Percentiles rank a stretch among this genome's conserved stretches.
Evolutionary conservation across 1,284 basidiomycete species (phyloP).

Genomic region (Tilletia indica): DNA sequence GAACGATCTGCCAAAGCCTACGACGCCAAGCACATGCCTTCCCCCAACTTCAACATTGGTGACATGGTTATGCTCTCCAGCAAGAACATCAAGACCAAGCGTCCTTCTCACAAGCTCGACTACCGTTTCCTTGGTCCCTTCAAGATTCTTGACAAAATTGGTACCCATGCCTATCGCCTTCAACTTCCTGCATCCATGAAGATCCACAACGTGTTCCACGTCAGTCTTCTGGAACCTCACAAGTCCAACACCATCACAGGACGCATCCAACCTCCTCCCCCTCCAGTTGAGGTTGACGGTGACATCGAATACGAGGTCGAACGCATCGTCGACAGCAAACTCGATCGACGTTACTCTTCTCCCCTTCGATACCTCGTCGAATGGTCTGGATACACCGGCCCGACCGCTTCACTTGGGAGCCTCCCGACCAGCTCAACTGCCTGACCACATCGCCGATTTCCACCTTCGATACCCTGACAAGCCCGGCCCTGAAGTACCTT

Average conservation of each 20-base stretch:
- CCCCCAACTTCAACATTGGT: constrained; percentile 14
- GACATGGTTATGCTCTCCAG: constrained; percentile 11
- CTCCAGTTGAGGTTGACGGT: constrained; percentile 7
- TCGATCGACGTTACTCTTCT: constrained; percentile 1
- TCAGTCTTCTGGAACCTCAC: constrained; percentile 15
- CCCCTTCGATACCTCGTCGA: constrained; percentile 9
- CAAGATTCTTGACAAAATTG: constrained; percentile 8
- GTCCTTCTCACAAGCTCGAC: constrained; percentile 13
- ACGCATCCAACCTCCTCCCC: constrained; percentile 7
- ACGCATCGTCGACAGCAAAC: neutral
- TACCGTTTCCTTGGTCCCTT: constrained; percentile 21
- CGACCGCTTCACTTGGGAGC: constrained; percentile 15
- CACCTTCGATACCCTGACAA: constrained; percentile 1
- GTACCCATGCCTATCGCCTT: neutral
- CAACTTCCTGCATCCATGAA: constrained; percentile 7
- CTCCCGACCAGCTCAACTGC: constrained; percentile 8
- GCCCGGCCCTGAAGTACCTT: neutral
- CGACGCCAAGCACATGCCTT: constrained; percentile 2
- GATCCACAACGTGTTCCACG: constrained; percentile 21
- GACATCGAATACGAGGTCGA: constrained; percentile 13
- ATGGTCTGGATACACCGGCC: constrained; percentile 8
- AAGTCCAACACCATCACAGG: constrained; percentile 9
- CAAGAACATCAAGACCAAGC: constrained; percentile 4
- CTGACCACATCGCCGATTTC: constrained; percentile 4
- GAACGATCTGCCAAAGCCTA: neutral